phyloP scores from a whole-genome alignment of 345 rosid species.

The Ailanthus altissimus region DNA sequence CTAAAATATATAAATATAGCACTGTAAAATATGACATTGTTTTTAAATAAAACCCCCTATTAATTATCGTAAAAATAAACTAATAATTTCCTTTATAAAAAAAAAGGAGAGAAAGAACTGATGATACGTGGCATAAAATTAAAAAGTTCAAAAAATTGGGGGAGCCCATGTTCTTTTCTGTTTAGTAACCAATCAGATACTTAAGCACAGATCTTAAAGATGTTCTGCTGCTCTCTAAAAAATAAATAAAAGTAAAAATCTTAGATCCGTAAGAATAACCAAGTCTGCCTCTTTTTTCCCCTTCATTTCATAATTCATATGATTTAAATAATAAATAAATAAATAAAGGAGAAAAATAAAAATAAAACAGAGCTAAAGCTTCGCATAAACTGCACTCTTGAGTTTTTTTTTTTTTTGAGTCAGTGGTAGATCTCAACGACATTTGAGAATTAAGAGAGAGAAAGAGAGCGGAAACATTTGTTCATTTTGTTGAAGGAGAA shows the following conservation, averaged over 20 bases:
- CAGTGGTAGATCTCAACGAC: conserved; percentile 17
- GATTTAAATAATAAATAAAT: background rate
- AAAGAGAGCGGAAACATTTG: background rate
- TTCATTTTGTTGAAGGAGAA: too few relatives aligned
- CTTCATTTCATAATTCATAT: background rate
- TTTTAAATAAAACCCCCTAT: too few relatives aligned
- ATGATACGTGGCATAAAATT: too few relatives aligned
- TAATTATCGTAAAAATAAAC: too few relatives aligned
- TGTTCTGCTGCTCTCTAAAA: too few relatives aligned
- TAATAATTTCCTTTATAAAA: too few relatives aligned
- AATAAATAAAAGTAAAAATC: too few relatives aligned
- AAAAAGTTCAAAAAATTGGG: background rate
- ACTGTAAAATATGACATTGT: too few relatives aligned
- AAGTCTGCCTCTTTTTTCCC: background rate
- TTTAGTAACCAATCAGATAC: background rate
- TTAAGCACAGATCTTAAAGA: conserved; percentile 19
- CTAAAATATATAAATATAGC: too few relatives aligned
- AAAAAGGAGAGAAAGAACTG: too few relatives aligned
- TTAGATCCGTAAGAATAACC: too few relatives aligned
- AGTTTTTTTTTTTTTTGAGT: too few relatives aligned
- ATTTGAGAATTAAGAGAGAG: conserved; percentile 1
- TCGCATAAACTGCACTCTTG: conserved; percentile 1
- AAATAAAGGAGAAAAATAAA: background rate
- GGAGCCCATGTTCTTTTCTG: background rate
- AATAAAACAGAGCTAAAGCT: background rate